A percentile compares a stretch with the other conserved stretches of the same genome.
Conservation (phyloP, 2,329 filamentous ascomycete genomes). For the Cladophialophora exuberans region DNA sequence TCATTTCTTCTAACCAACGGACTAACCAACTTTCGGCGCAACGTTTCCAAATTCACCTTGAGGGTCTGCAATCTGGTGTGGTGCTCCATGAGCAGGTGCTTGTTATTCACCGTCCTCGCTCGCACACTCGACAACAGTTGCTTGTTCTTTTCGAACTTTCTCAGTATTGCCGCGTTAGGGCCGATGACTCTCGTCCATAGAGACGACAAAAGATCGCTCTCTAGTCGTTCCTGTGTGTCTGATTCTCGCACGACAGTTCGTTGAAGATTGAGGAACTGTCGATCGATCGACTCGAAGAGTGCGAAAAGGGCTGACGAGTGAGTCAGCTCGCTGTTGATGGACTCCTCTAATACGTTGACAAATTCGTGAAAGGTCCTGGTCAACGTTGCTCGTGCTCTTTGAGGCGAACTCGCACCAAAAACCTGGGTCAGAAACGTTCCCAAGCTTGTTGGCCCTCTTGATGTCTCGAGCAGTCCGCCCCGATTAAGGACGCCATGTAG, state of each 20-base stretch:
- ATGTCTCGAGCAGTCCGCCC: slow-evolving; percentile 45
- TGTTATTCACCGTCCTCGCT: slow-evolving; percentile 82
- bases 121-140: slow-evolving; percentile 77
- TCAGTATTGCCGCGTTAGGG: slow-evolving; percentile 71
- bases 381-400: slow-evolving; percentile 77
- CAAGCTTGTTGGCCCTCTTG: slow-evolving; percentile 64
- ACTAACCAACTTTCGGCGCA: slow-evolving; percentile 79
- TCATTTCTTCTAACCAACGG: slow-evolving; percentile 76
- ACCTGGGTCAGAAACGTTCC: slow-evolving; percentile 71
- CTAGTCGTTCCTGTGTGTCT: slow-evolving; percentile 75
- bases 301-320: slow-evolving; percentile 79
- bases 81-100: slow-evolving; percentile 82
- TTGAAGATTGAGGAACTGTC: slow-evolving; percentile 85
- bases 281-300: slow-evolving; percentile 90
- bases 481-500: slow-evolving; percentile 75
- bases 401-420: slow-evolving; percentile 78
- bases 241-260: slow-evolving; percentile 83
- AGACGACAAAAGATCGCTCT: slow-evolving; percentile 78
- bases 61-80: slow-evolving; percentile 81
- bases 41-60: slow-evolving; percentile 83
- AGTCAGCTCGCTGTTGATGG: slow-evolving; percentile 80
- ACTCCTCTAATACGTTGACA: slow-evolving; percentile 82
- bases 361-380: slow-evolving; percentile 89
- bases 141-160: slow-evolving; percentile 91
- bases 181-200: slow-evolving; percentile 88